Evolutionary conservation across 441 rosid genomes (phyloP).

Genomic region (Pelargonium cotyledonis): DNA sequence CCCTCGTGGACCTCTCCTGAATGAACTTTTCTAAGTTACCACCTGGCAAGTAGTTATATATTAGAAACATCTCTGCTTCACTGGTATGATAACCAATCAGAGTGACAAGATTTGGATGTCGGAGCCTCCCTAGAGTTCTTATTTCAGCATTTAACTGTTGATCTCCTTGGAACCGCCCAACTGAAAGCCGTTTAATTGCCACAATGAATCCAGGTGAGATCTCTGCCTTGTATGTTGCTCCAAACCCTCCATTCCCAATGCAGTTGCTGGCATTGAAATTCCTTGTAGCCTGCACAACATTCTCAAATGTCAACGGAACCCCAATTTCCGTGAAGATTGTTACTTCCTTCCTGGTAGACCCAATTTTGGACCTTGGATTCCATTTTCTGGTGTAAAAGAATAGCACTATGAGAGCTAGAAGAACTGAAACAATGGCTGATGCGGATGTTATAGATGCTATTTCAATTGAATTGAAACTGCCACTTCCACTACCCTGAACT

Average conservation of each 20-base stretch:
- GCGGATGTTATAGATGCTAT: constrained; percentile 78
- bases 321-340: constrained; percentile 53
- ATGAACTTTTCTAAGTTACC: constrained; percentile 81
- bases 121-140: constrained; percentile 62
- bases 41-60: constrained; percentile 80
- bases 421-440: constrained; percentile 68
- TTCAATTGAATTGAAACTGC: constrained; percentile 54
- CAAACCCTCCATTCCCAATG: constrained; percentile 83
- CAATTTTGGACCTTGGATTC: constrained; percentile 45
- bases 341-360: constrained; percentile 51
- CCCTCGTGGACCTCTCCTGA: constrained; percentile 60
- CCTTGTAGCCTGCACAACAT: constrained; percentile 66
- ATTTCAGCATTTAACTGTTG: constrained; percentile 84
- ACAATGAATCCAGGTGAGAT: constrained; percentile 49
- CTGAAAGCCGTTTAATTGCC: constrained; percentile 77
- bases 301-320: constrained; percentile 59
- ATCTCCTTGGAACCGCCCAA: constrained; percentile 75
- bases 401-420: constrained; percentile 51
- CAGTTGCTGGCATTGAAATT: constrained; percentile 73
- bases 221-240: constrained; percentile 74
- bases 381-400: constrained; percentile 53
- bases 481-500: constrained; percentile 12
- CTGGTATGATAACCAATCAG: constrained; percentile 85
- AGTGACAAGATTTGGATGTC: constrained; percentile 70
- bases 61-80: constrained; percentile 77